Percentiles rank a stretch among this genome's conserved stretches.
These are phyloP conservation scores for Metschnikowia kunwiensis DNA, from an alignment of 805 yeast species.

Conservation along the genomic window DNA sequence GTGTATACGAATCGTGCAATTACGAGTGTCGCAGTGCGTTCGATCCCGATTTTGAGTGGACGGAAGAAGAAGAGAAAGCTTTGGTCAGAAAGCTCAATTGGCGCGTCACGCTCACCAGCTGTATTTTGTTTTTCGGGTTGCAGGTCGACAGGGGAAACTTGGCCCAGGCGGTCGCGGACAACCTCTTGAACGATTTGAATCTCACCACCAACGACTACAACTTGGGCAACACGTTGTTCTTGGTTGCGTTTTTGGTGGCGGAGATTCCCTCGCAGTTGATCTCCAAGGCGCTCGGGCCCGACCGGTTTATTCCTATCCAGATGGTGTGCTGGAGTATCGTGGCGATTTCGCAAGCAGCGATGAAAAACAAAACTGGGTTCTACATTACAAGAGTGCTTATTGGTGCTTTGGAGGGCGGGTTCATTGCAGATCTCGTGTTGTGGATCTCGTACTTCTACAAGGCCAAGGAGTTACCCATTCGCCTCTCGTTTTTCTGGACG, in stretches of 20 bases:
- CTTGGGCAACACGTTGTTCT: conserved; percentile 53
- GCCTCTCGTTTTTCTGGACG: conserved; percentile 61
- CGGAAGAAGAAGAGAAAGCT: conserved; percentile 46
- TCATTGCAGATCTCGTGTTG: conserved; percentile 48
- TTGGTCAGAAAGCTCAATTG: conserved; percentile 52
- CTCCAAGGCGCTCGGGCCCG: conserved; percentile 63
- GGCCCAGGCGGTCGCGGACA: conserved; percentile 56
- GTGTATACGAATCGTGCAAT: conserved; percentile 44
- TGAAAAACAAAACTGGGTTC: conserved; percentile 42
- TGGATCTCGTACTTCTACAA: conserved; percentile 70
- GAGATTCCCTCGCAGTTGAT: conserved; percentile 67
- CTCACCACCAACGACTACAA: conserved; percentile 59
- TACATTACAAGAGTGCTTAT: conserved; percentile 48
- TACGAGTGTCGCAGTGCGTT: conserved; percentile 56
- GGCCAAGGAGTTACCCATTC: conserved; percentile 51
- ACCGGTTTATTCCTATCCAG: conserved; percentile 59
- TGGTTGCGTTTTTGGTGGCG: conserved; percentile 50
- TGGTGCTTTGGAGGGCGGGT: conserved; percentile 64
- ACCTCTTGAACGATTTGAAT: conserved; percentile 48
- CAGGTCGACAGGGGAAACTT: conserved; percentile 60
- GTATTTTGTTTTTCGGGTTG: conserved; percentile 55
- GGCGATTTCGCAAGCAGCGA: conserved; percentile 48
- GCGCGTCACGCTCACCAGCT: conserved; percentile 56
- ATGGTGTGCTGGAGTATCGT: conserved; percentile 56
- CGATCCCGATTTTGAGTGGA: conserved; percentile 58